Evolutionary conservation across 768 basidiomycete species (phyloP).

Genomic region (Mycena rosella): DNA sequence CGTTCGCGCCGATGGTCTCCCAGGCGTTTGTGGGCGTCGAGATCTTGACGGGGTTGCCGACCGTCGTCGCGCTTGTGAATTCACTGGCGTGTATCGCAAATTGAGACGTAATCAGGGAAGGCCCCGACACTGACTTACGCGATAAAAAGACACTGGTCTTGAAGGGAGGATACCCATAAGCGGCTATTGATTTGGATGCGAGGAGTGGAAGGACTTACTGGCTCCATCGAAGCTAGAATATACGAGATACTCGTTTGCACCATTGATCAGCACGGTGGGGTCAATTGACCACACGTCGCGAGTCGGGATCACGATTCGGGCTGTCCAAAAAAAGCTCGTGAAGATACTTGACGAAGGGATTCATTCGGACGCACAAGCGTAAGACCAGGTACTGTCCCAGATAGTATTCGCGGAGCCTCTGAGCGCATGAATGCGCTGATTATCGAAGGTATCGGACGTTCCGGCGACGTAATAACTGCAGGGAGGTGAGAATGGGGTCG

Average conservation of each 20-base stretch:
- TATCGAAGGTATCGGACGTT: slow-evolving; percentile 47
- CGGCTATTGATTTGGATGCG: background rate
- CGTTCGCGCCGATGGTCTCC: slow-evolving; percentile 48
- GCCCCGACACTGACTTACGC: background rate
- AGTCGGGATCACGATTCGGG: slow-evolving; percentile 47
- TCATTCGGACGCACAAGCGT: slow-evolving; percentile 38
- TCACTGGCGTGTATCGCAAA: slow-evolving; percentile 32
- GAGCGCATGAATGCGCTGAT: slow-evolving; percentile 49
- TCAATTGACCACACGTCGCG: slow-evolving; percentile 54
- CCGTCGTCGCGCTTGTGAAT: slow-evolving; percentile 47
- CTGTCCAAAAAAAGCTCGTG: background rate
- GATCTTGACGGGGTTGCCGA: slow-evolving; percentile 49
- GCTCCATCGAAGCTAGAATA: slow-evolving; percentile 51
- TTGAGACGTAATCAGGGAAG: background rate
- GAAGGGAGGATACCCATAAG: background rate
- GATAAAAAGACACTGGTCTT: slow-evolving; percentile 49
- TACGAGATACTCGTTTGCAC: slow-evolving; percentile 44
- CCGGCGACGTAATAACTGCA: slow-evolving; percentile 50
- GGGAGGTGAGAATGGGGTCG: background rate
- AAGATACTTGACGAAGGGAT: background rate
- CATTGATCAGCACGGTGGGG: slow-evolving; percentile 45
- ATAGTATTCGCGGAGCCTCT: slow-evolving; percentile 47
- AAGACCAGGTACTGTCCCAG: slow-evolving; percentile 50
- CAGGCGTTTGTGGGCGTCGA: slow-evolving; percentile 48
- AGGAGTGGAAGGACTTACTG: slow-evolving; percentile 35